Evolutionary conservation across 108 stramenopile genomes (phyloP), one percentile per base, ranked within the genome.

Genomic region (Pseudonitzschia delicatissima): DNA sequence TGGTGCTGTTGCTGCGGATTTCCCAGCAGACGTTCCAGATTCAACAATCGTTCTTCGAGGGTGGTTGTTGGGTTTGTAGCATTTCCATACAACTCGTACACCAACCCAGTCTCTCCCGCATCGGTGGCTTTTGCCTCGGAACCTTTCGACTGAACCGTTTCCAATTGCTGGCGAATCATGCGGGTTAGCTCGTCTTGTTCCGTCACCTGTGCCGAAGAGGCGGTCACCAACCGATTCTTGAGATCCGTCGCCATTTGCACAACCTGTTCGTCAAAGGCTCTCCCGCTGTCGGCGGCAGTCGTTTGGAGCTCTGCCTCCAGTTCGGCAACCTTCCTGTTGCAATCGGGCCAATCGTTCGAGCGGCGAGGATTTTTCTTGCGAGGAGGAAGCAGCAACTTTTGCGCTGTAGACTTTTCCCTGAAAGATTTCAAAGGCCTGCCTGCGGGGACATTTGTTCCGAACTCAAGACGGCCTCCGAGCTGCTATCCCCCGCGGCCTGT

Each of bases 341-440:
- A 85, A 45, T 7, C 81, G 68, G 0, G 74, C 73, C 55, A 85
- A 48, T 55, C 72, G 61, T 44, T 62, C 69, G 45, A 77, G 42
- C 3, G 84, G 72, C 20, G 47, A 23, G 11, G 53, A 33, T 47
- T 26, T 13, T 36, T 9, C 60, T 55, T 34, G 8, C 6, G 27
- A 11, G 23, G 40, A 44, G 12, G 49, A 63, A 4, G 39, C 20
- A 2, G 37, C 58, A 12, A 42, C 21, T n/a, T 35, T 39, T 8
- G 62, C 44, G 23, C n/a, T 40, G 44, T 77, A 77, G 4, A 79
- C 65, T 35, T 71, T 74, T 4, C 78, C 75, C 45, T 76, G 62
- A 61, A 82, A 78, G 27, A 76, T 64, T 57, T 72, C 82, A 69
- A 79, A 82, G 60, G 77, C 77, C 35, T n/a, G 32, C 45, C 45